A percentile compares a stretch with the other conserved stretches of the same genome.
These are phyloP conservation scores for Pholiota microspora DNA, from an alignment of 768 basidiomycete genomes.

Conservation along the genomic window DNA sequence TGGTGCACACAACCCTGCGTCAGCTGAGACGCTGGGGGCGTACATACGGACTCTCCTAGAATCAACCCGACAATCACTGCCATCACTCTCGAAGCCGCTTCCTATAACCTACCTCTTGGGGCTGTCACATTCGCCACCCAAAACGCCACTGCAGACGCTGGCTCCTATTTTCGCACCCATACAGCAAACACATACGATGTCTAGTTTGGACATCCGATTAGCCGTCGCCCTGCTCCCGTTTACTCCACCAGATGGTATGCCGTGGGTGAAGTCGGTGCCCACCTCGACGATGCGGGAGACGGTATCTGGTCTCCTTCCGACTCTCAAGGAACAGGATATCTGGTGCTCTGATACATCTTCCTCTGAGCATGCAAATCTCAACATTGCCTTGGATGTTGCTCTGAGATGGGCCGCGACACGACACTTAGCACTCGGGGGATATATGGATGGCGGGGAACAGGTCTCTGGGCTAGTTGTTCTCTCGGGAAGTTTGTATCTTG, in stretches of 20 bases:
- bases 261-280: slow-evolving; percentile 78
- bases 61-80: slow-evolving; percentile 2
- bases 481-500: slow-evolving; percentile 92
- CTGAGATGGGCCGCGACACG: slow-evolving; percentile 54
- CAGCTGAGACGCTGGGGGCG: slow-evolving; percentile 59
- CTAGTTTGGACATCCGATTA: slow-evolving; percentile 29
- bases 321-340: slow-evolving; percentile 32
- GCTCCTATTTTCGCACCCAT: slow-evolving; percentile 54
- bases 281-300: slow-evolving; percentile 47
- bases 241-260: slow-evolving; percentile 85
- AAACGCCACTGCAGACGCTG: slow-evolving; percentile 72
- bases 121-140: slow-evolving; percentile 86
- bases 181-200: slow-evolving; percentile 22
- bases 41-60: slow-evolving; percentile 52
- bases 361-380: background rate
- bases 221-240: slow-evolving; percentile 61
- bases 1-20: slow-evolving; percentile 91
- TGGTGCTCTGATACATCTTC: slow-evolving; percentile 36
- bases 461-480: slow-evolving; percentile 58
- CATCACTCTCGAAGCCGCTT: slow-evolving; percentile 16
- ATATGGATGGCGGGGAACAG: slow-evolving; percentile 23
- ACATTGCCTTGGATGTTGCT: slow-evolving; percentile 25
- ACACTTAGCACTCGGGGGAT: slow-evolving; percentile 17
- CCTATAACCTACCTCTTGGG: slow-evolving; percentile 72
- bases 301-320: slow-evolving; percentile 41